Evolutionary conservation across 768 basidiomycete species (phyloP), one percentile per base, ranked within the genome.

Genomic region (Kwoniella sp.): DNA sequence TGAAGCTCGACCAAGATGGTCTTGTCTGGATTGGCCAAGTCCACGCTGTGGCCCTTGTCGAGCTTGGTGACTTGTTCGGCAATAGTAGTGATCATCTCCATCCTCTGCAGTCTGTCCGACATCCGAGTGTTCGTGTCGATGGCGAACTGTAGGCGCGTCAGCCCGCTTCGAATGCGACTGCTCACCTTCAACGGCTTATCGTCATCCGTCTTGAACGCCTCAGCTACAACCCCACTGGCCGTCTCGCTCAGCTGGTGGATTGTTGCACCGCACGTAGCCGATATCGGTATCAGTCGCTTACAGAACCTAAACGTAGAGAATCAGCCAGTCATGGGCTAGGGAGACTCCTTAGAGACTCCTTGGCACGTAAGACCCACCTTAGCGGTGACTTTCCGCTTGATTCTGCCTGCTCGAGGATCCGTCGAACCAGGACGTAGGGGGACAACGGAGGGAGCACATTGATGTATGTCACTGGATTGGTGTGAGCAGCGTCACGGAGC

Each of bases 21-120:
- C 48, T 64, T 40, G 28, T 69, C 64, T 1, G 60, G 61, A 29
- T 63, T 45, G 27, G 49, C 58, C 33, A 69, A 43, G 56, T 69
- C 64, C 4, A 69, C 67, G 17, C 37, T 59, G 33, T 69, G 67
- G 3, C 51, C 53, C 28, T 27, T 37, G 9, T 56, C 53, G 2
- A 65, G 32, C 17, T 47, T 42, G 14, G 53, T 43, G 10, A 69
- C 61, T 26, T 56, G 37, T n/a, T 62, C 59, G 10, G 67, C 67
- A 15, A 66, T 45, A 15, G 50, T 42, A 14, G 61, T 57, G 50
- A 69, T 69, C 59, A 63, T 53, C 11, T 63, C 56, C 47, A 69
- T 56, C 15, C 64, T 25, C 7, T 65, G 62, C 19, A 69, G 26
- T 32, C 50, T 56, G 31, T 59, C 44, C 1, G 64, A 69, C 23